Base-by-base conservation (phyloP, 106 monocot genomes). In the Vanilla planifolia region DNA sequence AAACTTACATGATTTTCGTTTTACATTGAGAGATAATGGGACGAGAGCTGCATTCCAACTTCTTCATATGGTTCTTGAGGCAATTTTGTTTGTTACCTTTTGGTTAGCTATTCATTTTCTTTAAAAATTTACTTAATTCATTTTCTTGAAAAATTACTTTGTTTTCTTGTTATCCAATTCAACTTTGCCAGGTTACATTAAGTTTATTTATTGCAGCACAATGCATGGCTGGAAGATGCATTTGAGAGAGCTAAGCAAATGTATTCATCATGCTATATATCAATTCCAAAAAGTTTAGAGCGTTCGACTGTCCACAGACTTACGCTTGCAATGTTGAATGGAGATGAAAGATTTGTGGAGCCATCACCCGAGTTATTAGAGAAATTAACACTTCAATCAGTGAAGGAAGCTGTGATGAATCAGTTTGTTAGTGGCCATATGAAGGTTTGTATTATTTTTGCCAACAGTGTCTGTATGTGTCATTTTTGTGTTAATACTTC, bases 41-140 rank as follows among this genome's bases (percentile, higher is more conserved):
- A 94, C 89, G 93, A 74, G 89, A 69, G 93, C 93, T 73, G 93
- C 93, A 45, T 94, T 94, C 67, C 89, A 94, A 65, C 76, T 94
- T 62, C 82, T 94, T 67, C 93, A 94, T 55, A 94, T 94, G 93
- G 93, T 94, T 13, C 89, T 94, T 59, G 93, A 89, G 92, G 92
- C 88, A 79, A 59, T 29, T 16, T 14, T 55, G 50, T 67, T 32
- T 43, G 10, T 5, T 10, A 37, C 37, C 10, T 5, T 10, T 37
- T 37, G 10, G 5, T 37, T 10, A 37, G 10, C 37, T 37, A 10
- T 37, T 6, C 37, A 37, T 36, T 14, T 26, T 33, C 35, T 33
- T 48, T 51, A 36, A 9, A 16, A 35, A 28, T 33, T 22, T 10
- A n/a, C 0, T 20, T 15, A 10, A 24, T 5, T 51, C 36, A 33